Conservation (phyloP, 2,329 filamentous ascomycete species). For the Penicillium sp. region DNA sequence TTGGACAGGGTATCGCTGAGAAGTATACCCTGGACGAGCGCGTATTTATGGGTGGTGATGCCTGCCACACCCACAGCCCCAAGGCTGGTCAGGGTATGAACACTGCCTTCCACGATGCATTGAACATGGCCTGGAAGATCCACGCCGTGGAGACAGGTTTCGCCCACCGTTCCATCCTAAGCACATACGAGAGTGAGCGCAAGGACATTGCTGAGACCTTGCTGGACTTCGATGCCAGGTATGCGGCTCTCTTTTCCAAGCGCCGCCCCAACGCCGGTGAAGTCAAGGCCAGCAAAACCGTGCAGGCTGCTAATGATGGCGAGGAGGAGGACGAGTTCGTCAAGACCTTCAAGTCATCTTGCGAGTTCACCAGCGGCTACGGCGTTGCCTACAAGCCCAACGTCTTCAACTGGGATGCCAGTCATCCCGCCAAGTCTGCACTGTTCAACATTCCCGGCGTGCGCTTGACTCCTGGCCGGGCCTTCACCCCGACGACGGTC, state of each 20-base stretch:
- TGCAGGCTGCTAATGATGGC: slow-evolving; percentile 18
- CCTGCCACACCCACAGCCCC: slow-evolving; percentile 63
- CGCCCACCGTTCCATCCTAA: slow-evolving; percentile 69
- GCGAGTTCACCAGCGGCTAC: slow-evolving; percentile 90
- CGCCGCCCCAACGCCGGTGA: slow-evolving; percentile 70
- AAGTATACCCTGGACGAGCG: slow-evolving; percentile 63
- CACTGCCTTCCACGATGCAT: slow-evolving; percentile 62
- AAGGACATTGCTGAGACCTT: slow-evolving; percentile 81
- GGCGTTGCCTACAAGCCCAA: slow-evolving; percentile 84
- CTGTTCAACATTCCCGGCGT: slow-evolving; percentile 66
- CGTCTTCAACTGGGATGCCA: slow-evolving; percentile 75
- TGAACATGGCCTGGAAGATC: slow-evolving; percentile 95
- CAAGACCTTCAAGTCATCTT: slow-evolving; percentile 84
- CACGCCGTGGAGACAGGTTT: slow-evolving; percentile 85
- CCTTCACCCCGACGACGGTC: slow-evolving; percentile 75
- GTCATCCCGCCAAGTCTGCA: slow-evolving; percentile 68
- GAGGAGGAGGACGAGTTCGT: slow-evolving; percentile 68
- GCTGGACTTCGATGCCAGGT: slow-evolving; percentile 81
- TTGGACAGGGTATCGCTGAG: slow-evolving; percentile 65
- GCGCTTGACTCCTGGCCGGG: slow-evolving; percentile 69
- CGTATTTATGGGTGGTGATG: slow-evolving; percentile 65
- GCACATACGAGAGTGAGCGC: slow-evolving; percentile 83
- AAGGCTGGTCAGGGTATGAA: slow-evolving; percentile 67
- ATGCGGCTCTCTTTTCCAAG: slow-evolving; percentile 85
- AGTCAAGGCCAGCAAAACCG: slow-evolving; percentile 60